Base-by-base conservation (phyloP, 805 yeast species). In the Komagataella populi region DNA sequence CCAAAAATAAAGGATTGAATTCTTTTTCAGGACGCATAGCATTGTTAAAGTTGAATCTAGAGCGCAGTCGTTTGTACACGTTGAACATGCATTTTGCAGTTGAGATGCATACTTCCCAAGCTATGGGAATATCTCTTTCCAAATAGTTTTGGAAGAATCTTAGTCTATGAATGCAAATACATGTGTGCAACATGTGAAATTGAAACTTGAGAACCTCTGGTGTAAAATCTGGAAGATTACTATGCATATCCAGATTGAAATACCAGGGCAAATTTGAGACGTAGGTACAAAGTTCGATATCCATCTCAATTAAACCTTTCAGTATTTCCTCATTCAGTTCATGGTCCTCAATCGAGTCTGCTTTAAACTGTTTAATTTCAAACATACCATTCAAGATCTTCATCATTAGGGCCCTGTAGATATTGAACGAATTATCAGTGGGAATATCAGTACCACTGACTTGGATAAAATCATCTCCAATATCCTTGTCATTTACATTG, bases 401-500 rank as follows among this genome's bases (percentile, higher is more conserved):
- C 50, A 58, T 46, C 23, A 57, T 20, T n/a, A 23, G 45, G 23
- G 50, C 55, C 23, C 57, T 50, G 48, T 48, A 49, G 20, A 58
- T 55, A 6, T 51, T 52, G 30, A 52, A 57, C 7, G 59, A 55
- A 36, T 53, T 48, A 44, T 56, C 53, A n/a, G 61, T 58, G n/a
- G 60, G 59, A 14, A 47, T 23, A 20, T n/a, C 14, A 18, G 51
- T 23, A 6, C 58, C 53, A 4, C 45, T 47, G 7, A 43, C 54
- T 18, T 22, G 48, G 10, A 49, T 47, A 6, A 18, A n/a, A 17
- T 36, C 47, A 14, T 49, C 48, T 17, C 51, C 50, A 36, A 66
- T 57, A 46, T 64, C 66, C 3, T 47, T 52, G 53, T 66, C 70
- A 47, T 65, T 57, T 43, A 59, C 58, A 50, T 66, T 66, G 6